Conservation (phyloP, 140 eudicot genomes). For the Bidens hawaiensis region DNA sequence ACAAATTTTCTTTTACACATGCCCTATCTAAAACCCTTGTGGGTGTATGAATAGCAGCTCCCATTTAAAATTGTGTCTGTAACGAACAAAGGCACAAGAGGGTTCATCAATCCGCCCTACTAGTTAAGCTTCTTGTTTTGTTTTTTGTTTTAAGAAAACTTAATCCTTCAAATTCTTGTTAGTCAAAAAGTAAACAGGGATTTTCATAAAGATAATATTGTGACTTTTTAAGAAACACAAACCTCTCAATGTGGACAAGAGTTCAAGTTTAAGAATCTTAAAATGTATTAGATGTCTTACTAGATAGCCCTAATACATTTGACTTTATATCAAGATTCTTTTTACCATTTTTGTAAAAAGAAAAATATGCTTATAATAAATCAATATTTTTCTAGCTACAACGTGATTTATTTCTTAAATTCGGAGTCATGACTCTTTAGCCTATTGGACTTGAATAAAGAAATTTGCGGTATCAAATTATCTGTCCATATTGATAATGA, state of each 20-base stretch:
- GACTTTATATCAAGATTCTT: not conserved
- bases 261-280: not conserved
- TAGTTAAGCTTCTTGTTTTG: too few species aligned
- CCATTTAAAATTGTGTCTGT: too few species aligned
- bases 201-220: too few species aligned
- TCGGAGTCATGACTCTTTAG: not conserved
- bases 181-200: not conserved
- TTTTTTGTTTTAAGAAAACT: too few species aligned
- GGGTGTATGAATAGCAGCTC: too few species aligned
- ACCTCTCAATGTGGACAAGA: not conserved
- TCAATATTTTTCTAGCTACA: not conserved
- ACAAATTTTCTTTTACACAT: too few species aligned
- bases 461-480: not conserved
- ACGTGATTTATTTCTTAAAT: not conserved
- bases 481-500: too few species aligned
- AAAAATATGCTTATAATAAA: not conserved
- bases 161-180: not conserved
- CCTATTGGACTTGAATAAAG: not conserved
- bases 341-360: too few species aligned
- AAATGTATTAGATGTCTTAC: not conserved
- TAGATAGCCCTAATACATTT: not conserved
- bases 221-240: not conserved
- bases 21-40: too few species aligned
- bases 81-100: not conserved
- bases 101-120: not conserved